A percentile compares a stretch with the other conserved stretches of the same genome.
Evolutionary conservation across 768 basidiomycete species (phyloP).

Genomic region (Paxillus rubicundulus): DNA sequence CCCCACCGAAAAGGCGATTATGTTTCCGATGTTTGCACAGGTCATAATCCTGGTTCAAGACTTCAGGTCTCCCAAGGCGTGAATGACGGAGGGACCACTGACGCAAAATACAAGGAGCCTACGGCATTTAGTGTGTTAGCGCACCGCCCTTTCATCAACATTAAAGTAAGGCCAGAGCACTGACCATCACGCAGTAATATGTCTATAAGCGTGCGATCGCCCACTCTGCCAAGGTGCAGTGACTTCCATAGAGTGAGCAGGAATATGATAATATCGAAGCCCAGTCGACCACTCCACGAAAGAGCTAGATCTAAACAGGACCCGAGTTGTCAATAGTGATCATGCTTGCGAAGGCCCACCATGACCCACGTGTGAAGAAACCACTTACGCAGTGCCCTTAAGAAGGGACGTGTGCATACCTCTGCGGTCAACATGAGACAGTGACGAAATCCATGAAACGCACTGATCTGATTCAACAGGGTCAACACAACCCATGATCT

Average conservation of each 20-base stretch:
- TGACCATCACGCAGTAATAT: constrained; percentile 17
- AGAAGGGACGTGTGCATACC: background rate
- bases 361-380: background rate
- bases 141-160: background rate
- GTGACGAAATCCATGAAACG: background rate
- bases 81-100: background rate
- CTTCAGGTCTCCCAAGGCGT: background rate
- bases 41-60: constrained; percentile 13
- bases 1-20: constrained; percentile 12
- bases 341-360: background rate
- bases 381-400: constrained; percentile 14
- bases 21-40: constrained; percentile 5
- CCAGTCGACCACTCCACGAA: constrained; percentile 12
- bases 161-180: background rate
- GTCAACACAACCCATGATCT: background rate
- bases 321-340: background rate
- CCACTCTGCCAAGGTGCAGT: background rate
- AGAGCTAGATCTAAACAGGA: constrained; percentile 5
- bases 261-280: constrained; percentile 23
- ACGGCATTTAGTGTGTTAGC: background rate
- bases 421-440: background rate
- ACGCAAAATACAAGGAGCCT: constrained; percentile 22
- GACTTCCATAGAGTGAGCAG: constrained; percentile 17
- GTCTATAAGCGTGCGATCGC: constrained; percentile 10
- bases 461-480: constrained; percentile 2